These are phyloP conservation scores for Chiua virens DNA, from an alignment of 768 basidiomycete species.

Conservation along the genomic window DNA sequence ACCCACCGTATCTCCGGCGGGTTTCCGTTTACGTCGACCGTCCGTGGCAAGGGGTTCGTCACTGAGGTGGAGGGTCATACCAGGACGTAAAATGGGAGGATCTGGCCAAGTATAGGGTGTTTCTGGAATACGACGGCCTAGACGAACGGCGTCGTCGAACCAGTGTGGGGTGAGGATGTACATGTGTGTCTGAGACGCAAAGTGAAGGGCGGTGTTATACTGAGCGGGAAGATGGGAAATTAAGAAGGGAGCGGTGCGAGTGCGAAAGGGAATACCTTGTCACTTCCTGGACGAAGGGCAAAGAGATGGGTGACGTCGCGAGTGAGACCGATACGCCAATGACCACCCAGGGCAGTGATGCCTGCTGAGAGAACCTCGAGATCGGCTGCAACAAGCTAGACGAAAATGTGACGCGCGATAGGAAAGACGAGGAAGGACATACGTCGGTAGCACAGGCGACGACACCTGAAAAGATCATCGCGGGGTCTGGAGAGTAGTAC, in stretches of 20 bases:
- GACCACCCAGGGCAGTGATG: conserved; percentile 75
- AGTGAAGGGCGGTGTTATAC: conserved; percentile 54
- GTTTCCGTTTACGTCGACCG: conserved; percentile 23
- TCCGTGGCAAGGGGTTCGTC: conserved; percentile 18
- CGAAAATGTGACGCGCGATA: not conserved
- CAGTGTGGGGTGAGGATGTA: conserved; percentile 85
- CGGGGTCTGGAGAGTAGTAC: conserved; percentile 75
- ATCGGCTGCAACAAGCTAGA: conserved; percentile 60
- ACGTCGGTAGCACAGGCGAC: conserved; percentile 73
- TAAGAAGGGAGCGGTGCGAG: not conserved
- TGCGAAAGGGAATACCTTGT: conserved; percentile 33
- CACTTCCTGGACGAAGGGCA: conserved; percentile 48
- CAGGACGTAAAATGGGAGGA: conserved; percentile 47
- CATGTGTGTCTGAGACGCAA: conserved; percentile 56
- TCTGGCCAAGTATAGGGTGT: conserved; percentile 72
- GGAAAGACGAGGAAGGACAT: conserved; percentile 12
- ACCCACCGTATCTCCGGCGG: conserved; percentile 23
- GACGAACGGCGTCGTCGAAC: conserved; percentile 78
- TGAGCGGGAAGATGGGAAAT: conserved; percentile 11
- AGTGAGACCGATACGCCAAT: conserved; percentile 75
- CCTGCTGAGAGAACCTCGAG: conserved; percentile 72
- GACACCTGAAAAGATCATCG: conserved; percentile 81
- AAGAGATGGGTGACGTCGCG: conserved; percentile 89
- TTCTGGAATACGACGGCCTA: conserved; percentile 55
- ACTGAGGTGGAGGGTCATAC: conserved; percentile 12